These are phyloP conservation scores for Termitomyces heimii DNA, from an alignment of 768 basidiomycete species.

Conservation along the genomic window DNA sequence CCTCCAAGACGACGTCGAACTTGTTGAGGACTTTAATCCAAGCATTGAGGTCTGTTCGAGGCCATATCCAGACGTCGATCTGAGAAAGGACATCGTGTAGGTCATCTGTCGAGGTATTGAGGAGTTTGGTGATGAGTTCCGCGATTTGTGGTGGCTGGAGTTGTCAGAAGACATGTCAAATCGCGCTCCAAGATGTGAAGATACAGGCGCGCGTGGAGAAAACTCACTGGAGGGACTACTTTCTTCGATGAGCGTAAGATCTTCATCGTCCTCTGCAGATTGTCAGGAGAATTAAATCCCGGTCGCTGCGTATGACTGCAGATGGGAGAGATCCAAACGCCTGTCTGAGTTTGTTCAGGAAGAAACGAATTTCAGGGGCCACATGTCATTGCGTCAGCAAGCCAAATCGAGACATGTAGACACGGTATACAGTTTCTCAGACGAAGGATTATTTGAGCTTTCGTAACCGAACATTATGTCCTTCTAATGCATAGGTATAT, in stretches of 20 bases:
- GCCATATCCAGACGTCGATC: constrained; percentile 88
- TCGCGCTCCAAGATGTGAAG: constrained; percentile 12
- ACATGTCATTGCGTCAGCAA: constrained; percentile 19
- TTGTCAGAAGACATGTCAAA: constrained; percentile 10
- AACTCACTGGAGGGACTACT: constrained; percentile 67
- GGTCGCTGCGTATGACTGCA: constrained; percentile 5
- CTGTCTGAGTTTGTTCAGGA: constrained; percentile 5
- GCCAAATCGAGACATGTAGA: constrained; percentile 13
- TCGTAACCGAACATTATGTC: background rate
- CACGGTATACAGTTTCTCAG: background rate
- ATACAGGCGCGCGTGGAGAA: constrained; percentile 5
- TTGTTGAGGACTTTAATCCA: constrained; percentile 97
- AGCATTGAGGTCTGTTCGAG: constrained; percentile 91
- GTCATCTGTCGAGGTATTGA: constrained; percentile 63
- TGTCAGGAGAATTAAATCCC: constrained; percentile 26
- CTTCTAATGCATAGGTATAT: background rate
- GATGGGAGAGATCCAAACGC: constrained; percentile 10
- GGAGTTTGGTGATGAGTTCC: constrained; percentile 69
- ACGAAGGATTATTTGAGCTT: background rate
- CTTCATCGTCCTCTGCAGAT: constrained; percentile 69
- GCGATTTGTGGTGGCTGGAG: constrained; percentile 74
- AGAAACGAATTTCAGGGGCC: constrained; percentile 15
- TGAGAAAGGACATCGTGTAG: constrained; percentile 59
- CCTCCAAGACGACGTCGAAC: constrained; percentile 86
- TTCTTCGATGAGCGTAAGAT: constrained; percentile 84